Conservation (phyloP, 305 asterid species). For the Fraxinus latifolia region DNA sequence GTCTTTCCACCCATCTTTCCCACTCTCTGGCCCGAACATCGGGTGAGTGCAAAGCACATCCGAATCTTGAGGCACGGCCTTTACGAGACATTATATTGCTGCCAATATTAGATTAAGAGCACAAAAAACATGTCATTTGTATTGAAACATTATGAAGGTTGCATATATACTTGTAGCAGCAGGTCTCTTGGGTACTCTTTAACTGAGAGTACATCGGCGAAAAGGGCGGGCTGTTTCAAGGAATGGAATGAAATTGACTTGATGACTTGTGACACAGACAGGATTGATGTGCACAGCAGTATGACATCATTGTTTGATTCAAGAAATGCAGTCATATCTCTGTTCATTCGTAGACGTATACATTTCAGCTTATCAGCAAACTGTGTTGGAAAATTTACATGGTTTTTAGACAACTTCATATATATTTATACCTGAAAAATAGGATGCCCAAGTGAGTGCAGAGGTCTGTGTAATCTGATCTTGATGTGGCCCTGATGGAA, state of each 20-base stretch:
- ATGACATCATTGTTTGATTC: constrained; percentile 62
- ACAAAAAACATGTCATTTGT: neutral
- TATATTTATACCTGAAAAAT: constrained; percentile 51
- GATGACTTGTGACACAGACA: constrained; percentile 62
- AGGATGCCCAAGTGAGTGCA: constrained; percentile 57
- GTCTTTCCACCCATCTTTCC: constrained; percentile 70
- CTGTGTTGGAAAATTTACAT: neutral
- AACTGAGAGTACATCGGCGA: constrained; percentile 82
- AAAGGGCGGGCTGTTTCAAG: constrained; percentile 54
- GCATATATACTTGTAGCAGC: constrained; percentile 46
- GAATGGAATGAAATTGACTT: constrained; percentile 50
- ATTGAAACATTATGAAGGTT: neutral
- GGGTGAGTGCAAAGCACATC: constrained; percentile 93
- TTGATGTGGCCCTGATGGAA: constrained; percentile 56
- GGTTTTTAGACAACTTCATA: neutral
- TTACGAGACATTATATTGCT: constrained; percentile 11
- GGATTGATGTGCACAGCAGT: constrained; percentile 64
- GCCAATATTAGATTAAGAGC: neutral
- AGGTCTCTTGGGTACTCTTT: constrained; percentile 74
- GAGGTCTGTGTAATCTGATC: constrained; percentile 65
- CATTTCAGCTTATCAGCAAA: neutral
- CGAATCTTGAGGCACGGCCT: constrained; percentile 68
- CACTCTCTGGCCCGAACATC: constrained; percentile 94
- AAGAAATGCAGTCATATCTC: constrained; percentile 56
- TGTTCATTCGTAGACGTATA: constrained; percentile 25